Base-by-base conservation (phyloP, 768 basidiomycete species). In the Rickenella mellea region DNA sequence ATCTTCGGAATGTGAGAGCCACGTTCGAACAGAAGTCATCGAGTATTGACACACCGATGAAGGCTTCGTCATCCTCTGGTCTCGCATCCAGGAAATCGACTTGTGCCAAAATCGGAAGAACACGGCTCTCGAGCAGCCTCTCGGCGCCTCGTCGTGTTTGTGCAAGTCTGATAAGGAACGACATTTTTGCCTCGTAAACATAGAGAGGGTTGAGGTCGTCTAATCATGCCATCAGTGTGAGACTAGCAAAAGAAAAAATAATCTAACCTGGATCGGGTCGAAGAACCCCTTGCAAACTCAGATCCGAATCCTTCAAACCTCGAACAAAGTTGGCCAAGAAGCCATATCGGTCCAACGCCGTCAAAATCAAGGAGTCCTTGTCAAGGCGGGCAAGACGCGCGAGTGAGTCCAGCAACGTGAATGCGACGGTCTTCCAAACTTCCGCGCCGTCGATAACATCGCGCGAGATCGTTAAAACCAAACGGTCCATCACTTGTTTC, bases 351-450 rank as follows among this genome's bases (percentile, higher is more conserved):
- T 70, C 70, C 20, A 96, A 62, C 1, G 73, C 62, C 8, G 67
- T 56, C 33, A 87, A 59, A 17, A 87, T 66, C 9, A 67, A 53
- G 41, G 83, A 71, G 37, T 82, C 80, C 60, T 78, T 83, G 49
- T 90, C 83, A 37, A 66, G 59, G 21, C 74, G 74, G 28, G 79
- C 85, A 0, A 93, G 64, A 32, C 83, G 74, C 14, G 84, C 72
- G 6, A 93, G 69, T 1, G 85, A 80, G 51, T 93, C 89, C 31
- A 97, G 68, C 2, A 91, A 67, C 69, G 92, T 84, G 56, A 92
- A 97, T 7, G 93, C 88, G 12, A 97, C 78, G 2, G 92, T 93
- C 63, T 89, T 89, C 94, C 94, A 98, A 2, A 97, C 88, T 59
- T 97, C 92, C 14, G 87, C 80, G 6, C 92, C 93, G 49, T 96